phyloP scores from a whole-genome alignment of 768 basidiomycete genomes.

The Myochromella boudieri region DNA sequence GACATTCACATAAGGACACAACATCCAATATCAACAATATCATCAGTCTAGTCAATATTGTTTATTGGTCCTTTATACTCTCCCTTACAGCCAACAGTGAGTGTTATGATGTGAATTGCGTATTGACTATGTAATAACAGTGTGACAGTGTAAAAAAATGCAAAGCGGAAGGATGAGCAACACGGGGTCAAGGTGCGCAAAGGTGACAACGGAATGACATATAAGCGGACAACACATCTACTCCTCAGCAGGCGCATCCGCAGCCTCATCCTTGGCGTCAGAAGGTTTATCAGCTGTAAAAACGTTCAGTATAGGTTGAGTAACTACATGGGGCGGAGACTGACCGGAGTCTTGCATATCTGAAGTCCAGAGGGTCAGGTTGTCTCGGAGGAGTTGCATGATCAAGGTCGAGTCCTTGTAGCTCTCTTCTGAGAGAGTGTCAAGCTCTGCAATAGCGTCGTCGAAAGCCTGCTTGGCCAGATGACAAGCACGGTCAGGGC shows the following conservation, averaged over 20 bases:
- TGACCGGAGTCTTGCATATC: constrained; percentile 93
- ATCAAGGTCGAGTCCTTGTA: constrained; percentile 99
- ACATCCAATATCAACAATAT: too few species aligned
- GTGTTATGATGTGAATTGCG: not conserved
- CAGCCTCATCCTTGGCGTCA: constrained; percentile 68
- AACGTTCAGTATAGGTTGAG: constrained; percentile 8
- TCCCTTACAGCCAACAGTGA: not conserved
- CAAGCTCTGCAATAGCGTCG: constrained; percentile 98
- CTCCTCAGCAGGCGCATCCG: constrained; percentile 66
- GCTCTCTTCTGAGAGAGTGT: constrained; percentile 97
- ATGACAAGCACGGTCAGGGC: constrained; percentile 97
- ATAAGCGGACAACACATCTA: constrained; percentile 35
- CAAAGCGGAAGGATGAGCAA: constrained; percentile 15
- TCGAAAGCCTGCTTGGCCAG: constrained; percentile 99
- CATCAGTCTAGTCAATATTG: too few species aligned
- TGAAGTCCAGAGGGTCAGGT: constrained; percentile 97
- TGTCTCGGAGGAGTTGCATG: constrained; percentile 95
- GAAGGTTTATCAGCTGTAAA: constrained; percentile 61
- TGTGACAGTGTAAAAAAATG: too few species aligned
- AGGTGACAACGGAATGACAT: constrained; percentile 18
- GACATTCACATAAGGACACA: too few species aligned
- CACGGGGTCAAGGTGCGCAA: constrained; percentile 17
- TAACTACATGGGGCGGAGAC: constrained; percentile 24
- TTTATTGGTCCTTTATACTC: too few species aligned
- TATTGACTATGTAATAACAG: too few species aligned